Evolutionary conservation across 495 filamentous ascomycete genomes (phyloP).

Genomic region (Viridothelium virens): DNA sequence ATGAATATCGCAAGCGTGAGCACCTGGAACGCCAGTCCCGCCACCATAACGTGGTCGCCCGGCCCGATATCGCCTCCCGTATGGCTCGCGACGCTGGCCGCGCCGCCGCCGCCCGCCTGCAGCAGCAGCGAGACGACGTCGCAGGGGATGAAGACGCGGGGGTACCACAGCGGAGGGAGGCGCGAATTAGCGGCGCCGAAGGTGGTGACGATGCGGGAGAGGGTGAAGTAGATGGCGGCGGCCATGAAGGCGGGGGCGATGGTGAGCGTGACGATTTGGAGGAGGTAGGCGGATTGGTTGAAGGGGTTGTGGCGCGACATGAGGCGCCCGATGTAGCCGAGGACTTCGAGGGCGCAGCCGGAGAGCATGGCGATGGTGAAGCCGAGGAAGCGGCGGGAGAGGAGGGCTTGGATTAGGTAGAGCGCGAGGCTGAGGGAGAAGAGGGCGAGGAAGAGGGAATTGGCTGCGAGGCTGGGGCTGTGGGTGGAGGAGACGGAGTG

Average conservation of each 20-base stretch:
- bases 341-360: conserved; percentile 20
- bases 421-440: conserved; percentile 22
- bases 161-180: conserved; percentile 46
- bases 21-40: conserved; percentile 35
- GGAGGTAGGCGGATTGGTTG: conserved; percentile 20
- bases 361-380: conserved; percentile 21
- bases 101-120: conserved; percentile 46
- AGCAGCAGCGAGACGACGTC: conserved; percentile 45
- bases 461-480: conserved; percentile 18
- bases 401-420: conserved; percentile 18
- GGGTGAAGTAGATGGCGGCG: conserved; percentile 54
- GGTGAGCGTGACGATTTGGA: conserved; percentile 46
- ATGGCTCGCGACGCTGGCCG: conserved; percentile 28
- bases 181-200: conserved; percentile 45
- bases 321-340: conserved; percentile 25
- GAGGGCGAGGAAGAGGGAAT: conserved; percentile 22
- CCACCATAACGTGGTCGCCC: conserved; percentile 31
- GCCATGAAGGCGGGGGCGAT: conserved; percentile 51
- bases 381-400: conserved; percentile 13
- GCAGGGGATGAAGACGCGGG: conserved; percentile 47
- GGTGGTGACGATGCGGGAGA: conserved; percentile 38
- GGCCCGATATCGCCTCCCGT: conserved; percentile 21
- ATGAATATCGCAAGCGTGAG: conserved; percentile 32
- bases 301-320: conserved; percentile 22
- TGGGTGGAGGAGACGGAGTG: conserved; percentile 18